These are phyloP conservation scores for Monilinia polystroma DNA, from an alignment of 2,329 filamentous ascomycete species.

Conservation along the genomic window DNA sequence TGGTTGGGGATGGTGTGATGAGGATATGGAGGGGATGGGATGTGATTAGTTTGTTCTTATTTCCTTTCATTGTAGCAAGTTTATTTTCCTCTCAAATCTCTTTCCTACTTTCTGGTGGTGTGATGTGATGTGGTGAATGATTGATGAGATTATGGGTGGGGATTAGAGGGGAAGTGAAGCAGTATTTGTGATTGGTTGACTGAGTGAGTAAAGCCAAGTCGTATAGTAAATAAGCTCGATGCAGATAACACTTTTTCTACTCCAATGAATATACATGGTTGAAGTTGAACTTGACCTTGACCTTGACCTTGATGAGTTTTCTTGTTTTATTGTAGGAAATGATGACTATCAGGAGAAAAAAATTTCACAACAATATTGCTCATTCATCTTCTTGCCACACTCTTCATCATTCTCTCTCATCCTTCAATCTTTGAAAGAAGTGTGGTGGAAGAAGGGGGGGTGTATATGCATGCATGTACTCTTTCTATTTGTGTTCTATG, in stretches of 20 bases:
- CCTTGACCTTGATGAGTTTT: too few relatives aligned
- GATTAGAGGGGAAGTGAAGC: neutral
- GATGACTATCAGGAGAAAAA: too few relatives aligned
- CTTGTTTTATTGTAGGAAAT: too few relatives aligned
- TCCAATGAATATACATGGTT: neutral
- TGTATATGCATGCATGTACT: too few relatives aligned
- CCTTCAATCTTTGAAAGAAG: too few relatives aligned
- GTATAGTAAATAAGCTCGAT: neutral
- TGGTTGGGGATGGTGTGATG: conserved; percentile 13
- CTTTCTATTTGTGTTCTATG: too few relatives aligned
- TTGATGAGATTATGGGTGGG: neutral
- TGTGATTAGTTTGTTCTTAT: conserved; percentile 17
- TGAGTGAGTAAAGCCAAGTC: neutral
- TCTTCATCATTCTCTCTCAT: too few relatives aligned
- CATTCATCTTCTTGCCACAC: too few relatives aligned
- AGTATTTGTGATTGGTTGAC: neutral
- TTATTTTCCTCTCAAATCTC: conserved; percentile 6
- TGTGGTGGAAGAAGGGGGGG: too few relatives aligned
- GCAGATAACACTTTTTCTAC: neutral
- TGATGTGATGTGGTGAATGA: neutral
- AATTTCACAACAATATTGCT: too few relatives aligned
- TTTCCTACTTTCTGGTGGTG: conserved; percentile 8
- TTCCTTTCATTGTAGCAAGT: conserved; percentile 23
- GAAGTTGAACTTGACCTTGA: neutral
- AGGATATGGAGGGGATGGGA: neutral